Percentiles rank a stretch among this genome's conserved stretches.
phyloP scores from a whole-genome alignment of 306 rosid species.

The Alnus glutinosa region DNA sequence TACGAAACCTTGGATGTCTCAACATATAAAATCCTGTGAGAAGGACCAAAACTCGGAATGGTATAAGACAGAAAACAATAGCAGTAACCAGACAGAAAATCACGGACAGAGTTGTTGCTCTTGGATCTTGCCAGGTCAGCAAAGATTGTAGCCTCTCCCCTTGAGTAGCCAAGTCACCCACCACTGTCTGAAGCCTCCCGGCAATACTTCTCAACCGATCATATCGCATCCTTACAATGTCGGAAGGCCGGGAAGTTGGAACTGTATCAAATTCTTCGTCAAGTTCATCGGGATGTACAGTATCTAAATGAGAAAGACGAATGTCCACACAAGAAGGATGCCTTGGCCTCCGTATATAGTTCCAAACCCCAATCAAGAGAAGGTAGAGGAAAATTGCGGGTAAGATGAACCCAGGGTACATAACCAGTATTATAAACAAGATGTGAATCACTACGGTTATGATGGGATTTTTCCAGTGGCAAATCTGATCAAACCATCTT shows the following conservation, averaged over 20 bases:
- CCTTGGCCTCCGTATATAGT: slow-evolving; percentile 91
- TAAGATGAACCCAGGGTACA: slow-evolving; percentile 90
- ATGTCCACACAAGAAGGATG: slow-evolving; percentile 99
- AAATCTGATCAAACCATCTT: slow-evolving; percentile 93
- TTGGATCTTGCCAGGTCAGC: slow-evolving; percentile 96
- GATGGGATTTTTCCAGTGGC: slow-evolving; percentile 91
- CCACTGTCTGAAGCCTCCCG: slow-evolving; percentile 85
- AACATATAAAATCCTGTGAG: slow-evolving; percentile 76
- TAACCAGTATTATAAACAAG: slow-evolving; percentile 75
- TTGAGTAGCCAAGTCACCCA: slow-evolving; percentile 92
- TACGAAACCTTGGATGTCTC: slow-evolving; percentile 94
- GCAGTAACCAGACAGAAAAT: slow-evolving; percentile 88
- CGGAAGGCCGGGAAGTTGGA: slow-evolving; percentile 75
- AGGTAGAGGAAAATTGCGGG: slow-evolving; percentile 94
- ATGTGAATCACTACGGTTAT: slow-evolving; percentile 84
- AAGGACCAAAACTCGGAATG: slow-evolving; percentile 88
- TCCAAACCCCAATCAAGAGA: slow-evolving; percentile 90
- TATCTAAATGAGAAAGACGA: slow-evolving; percentile 75
- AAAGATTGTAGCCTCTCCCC: slow-evolving; percentile 92
- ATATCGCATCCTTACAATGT: slow-evolving; percentile 79
- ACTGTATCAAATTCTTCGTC: slow-evolving; percentile 94
- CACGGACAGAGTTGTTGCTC: slow-evolving; percentile 89
- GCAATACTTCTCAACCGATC: slow-evolving; percentile 87
- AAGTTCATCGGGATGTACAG: slow-evolving; percentile 82
- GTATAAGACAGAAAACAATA: slow-evolving; percentile 77